Conservation (phyloP, 306 rosid genomes). For the Fragaria ananassa region DNA sequence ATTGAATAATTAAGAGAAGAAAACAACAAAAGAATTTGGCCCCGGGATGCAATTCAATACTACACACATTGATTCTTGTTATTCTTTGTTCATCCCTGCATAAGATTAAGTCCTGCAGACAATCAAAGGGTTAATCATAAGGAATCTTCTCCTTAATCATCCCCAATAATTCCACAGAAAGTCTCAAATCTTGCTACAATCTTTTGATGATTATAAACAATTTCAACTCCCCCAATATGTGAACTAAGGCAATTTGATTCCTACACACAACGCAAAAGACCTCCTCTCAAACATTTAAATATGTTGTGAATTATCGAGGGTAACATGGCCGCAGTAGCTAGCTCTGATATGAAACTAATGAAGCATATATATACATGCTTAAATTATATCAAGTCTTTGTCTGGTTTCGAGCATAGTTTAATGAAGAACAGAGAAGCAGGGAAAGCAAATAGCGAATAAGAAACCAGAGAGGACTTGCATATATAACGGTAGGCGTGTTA, state of each 20-base stretch:
- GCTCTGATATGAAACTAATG: not conserved
- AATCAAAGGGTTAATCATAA: constrained; percentile 17
- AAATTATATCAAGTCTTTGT: constrained; percentile 19
- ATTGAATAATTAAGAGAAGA: not conserved
- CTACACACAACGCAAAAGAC: not conserved
- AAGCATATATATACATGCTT: not conserved
- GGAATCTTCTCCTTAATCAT: constrained; percentile 2
- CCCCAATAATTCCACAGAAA: constrained; percentile 10
- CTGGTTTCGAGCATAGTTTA: constrained; percentile 11
- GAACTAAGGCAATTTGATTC: constrained; percentile 14
- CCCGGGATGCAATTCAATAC: not conserved
- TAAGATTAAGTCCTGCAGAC: no score
- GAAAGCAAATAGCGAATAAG: not conserved
- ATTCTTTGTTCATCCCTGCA: not conserved
- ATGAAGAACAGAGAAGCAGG: constrained; percentile 13
- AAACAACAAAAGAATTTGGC: constrained; percentile 8
- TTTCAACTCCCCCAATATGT: constrained; percentile 15
- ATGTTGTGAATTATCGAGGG: constrained; percentile 15
- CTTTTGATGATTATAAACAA: constrained; percentile 10
- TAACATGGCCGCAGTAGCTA: constrained; percentile 19
- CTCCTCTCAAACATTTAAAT: not conserved
- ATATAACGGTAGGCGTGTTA: not conserved
- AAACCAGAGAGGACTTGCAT: not conserved
- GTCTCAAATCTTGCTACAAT: constrained; percentile 20
- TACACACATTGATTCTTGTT: not conserved